phyloP scores from a whole-genome alignment of 2,329 filamentous ascomycete genomes.

The Sporothrix inflata region DNA sequence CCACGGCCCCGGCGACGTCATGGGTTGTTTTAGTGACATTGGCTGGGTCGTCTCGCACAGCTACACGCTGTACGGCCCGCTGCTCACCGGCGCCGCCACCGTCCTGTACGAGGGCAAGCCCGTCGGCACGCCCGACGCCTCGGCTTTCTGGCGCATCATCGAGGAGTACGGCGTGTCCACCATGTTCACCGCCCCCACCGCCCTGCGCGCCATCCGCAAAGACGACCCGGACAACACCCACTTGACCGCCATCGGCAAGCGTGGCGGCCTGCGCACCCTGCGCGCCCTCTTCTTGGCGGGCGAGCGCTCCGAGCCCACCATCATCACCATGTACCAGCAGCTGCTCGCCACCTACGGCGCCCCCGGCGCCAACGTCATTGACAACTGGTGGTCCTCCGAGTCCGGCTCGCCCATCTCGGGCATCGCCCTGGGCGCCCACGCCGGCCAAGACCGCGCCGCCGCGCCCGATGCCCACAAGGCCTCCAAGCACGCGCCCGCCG shows the following conservation, averaged over 20 bases:
- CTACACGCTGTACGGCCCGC: slow-evolving; percentile 89
- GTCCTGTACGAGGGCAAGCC: slow-evolving; percentile 95
- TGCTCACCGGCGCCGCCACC: slow-evolving; percentile 82
- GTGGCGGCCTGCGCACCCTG: slow-evolving; percentile 72
- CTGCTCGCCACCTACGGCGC: slow-evolving; percentile 70
- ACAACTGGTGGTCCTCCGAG: slow-evolving; percentile 67
- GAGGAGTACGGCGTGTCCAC: slow-evolving; percentile 84
- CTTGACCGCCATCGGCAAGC: slow-evolving; percentile 64
- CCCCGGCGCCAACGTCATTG: slow-evolving; percentile 59
- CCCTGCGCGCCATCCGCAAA: slow-evolving; percentile 81
- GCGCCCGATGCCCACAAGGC: slow-evolving; percentile 41
- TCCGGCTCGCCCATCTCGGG: slow-evolving; percentile 63
- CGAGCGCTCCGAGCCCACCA: slow-evolving; percentile 84
- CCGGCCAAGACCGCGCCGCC: slow-evolving; percentile 57
- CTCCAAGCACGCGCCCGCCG: slow-evolving; percentile 33
- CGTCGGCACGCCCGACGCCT: slow-evolving; percentile 82
- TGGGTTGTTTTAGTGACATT: slow-evolving; percentile 64
- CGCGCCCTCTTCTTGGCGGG: slow-evolving; percentile 82
- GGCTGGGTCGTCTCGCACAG: slow-evolving; percentile 80
- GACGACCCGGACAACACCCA: slow-evolving; percentile 77
- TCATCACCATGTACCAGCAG: slow-evolving; percentile 78
- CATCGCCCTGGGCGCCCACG: slow-evolving; percentile 59
- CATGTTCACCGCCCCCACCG: slow-evolving; percentile 85
- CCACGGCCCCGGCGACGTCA: slow-evolving; percentile 78
- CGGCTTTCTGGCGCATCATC: slow-evolving; percentile 84